Evolutionary conservation across 768 basidiomycete genomes (phyloP).

Genomic region (Trametes cingulata): DNA sequence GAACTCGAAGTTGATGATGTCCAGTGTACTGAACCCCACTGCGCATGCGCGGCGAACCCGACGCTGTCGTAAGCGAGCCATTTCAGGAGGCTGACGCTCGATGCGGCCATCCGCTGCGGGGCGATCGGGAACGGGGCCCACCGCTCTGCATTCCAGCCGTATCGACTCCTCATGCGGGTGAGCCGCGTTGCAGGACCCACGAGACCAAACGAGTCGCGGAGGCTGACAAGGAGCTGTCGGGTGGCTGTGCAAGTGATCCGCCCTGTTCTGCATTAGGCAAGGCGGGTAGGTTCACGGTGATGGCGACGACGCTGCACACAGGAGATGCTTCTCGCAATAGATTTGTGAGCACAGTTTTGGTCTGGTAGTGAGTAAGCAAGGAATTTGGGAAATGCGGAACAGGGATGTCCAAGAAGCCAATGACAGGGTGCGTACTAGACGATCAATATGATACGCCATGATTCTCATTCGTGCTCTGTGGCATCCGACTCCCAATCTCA

Average conservation of each 20-base stretch:
- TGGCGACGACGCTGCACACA: no score
- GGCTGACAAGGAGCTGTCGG: not conserved
- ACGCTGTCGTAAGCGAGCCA: not conserved
- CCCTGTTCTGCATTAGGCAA: not conserved
- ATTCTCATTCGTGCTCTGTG: not conserved
- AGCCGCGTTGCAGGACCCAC: not conserved
- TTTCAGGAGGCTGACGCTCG: not conserved
- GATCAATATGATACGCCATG: not conserved
- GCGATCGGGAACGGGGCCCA: not conserved
- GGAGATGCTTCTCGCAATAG: no score
- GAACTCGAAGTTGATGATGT: no score
- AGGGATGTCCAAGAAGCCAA: no score
- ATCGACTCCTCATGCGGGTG: not conserved
- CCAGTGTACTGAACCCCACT: no score
- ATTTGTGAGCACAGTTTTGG: no score
- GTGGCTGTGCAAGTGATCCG: not conserved
- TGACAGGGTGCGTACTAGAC: no score
- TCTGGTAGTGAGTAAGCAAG: no score
- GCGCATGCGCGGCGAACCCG: no score
- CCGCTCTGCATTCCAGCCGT: not conserved
- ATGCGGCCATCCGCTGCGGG: not conserved
- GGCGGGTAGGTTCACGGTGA: not conserved
- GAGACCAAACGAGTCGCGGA: not conserved
- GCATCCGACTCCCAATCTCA: not conserved
- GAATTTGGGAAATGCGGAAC: no score